Evolutionary conservation across 2,329 filamentous ascomycete genomes (phyloP), one percentile per base, ranked within the genome.

Genomic region (Teratosphaeria pseudoeucalypti): DNA sequence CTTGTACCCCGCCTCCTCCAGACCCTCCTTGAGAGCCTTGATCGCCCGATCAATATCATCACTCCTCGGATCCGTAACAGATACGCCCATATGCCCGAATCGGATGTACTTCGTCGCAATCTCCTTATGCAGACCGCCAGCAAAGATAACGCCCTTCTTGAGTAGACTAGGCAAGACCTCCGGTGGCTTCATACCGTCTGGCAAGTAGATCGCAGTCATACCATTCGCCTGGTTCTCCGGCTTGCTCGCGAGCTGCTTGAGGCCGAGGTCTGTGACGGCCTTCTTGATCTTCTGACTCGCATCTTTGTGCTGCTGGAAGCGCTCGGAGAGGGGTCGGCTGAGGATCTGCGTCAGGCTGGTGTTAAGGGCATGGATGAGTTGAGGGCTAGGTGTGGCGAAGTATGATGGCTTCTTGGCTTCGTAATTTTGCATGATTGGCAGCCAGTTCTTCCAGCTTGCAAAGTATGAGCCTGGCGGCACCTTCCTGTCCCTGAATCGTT

Each of bases 381-480:
- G 94, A 14, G 94, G 94, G 4, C 92, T 91, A 0, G 94, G 94
- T 1, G 94, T 99, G 43, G 94, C 94, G 72, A 99, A 99, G 81
- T 99, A 99, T 2, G 91, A 95, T 43, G 94, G 85, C 79, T 97
- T 99, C 80, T 92, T 90, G 64, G 90, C 90, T 79, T 99, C 94
- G 76, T 99, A 99, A 78, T 96, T 97, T 78, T 94, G 86, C 92
- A 99, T 97, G 76, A 99, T 88, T 11, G 92, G 92, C 60, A 92
- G 79, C 94, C 94, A 99, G 78, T 97, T 97, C 81, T 91, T 92
- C 81, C 96, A 90, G 12, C 89, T 95, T 58, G 89, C 92, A 76
- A 96, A 99, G 82, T 97, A 99, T 26, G 91, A 89, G 23, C 85
- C 82, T 1, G 92, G 89, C 12, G 88, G 87, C 11, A 85, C 86